These are phyloP conservation scores for Cordyceps javanica DNA, from an alignment of 2,329 filamentous ascomycete species.

Conservation along the genomic window DNA sequence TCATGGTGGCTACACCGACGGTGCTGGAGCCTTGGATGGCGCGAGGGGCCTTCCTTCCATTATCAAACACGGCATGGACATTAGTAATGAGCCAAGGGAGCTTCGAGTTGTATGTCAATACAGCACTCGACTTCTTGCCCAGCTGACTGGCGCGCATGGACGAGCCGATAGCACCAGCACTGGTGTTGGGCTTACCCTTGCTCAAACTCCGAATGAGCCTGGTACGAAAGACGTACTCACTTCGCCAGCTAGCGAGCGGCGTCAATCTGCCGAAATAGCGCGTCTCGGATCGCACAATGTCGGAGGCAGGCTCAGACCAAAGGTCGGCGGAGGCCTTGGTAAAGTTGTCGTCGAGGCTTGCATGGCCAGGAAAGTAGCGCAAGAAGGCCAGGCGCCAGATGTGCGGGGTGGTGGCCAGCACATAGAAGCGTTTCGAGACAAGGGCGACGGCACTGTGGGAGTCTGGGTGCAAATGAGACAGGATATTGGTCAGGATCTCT, in stretches of 20 bases:
- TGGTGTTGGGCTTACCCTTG: constrained; percentile 70
- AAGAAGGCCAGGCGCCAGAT: constrained; percentile 91
- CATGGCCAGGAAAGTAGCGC: constrained; percentile 77
- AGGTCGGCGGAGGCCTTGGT: constrained; percentile 30
- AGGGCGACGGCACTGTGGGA: constrained; percentile 77
- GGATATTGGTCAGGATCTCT: constrained; percentile 89
- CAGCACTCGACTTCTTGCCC: constrained; percentile 62
- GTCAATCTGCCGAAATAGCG: constrained; percentile 80
- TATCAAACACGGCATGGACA: constrained; percentile 69
- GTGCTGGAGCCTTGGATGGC: constrained; percentile 82
- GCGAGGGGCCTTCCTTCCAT: constrained; percentile 65
- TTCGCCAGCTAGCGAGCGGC: constrained; percentile 84
- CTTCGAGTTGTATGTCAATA: constrained; percentile 81
- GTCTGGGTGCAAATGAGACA: constrained; percentile 83
- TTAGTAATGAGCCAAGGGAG: constrained; percentile 73
- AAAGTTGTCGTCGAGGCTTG: constrained; percentile 30
- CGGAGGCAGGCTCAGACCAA: constrained; percentile 41
- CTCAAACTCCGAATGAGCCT: constrained; percentile 73
- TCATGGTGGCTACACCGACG: constrained; percentile 69
- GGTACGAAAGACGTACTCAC: constrained; percentile 87
- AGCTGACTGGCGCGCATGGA: constrained; percentile 43
- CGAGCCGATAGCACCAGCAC: constrained; percentile 44
- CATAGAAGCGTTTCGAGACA: constrained; percentile 82
- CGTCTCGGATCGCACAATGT: constrained; percentile 61
- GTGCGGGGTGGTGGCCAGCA: constrained; percentile 81